These are phyloP conservation scores for Cercospora sp. DNA, from an alignment of 2,329 filamentous ascomycete genomes.

Conservation along the genomic window DNA sequence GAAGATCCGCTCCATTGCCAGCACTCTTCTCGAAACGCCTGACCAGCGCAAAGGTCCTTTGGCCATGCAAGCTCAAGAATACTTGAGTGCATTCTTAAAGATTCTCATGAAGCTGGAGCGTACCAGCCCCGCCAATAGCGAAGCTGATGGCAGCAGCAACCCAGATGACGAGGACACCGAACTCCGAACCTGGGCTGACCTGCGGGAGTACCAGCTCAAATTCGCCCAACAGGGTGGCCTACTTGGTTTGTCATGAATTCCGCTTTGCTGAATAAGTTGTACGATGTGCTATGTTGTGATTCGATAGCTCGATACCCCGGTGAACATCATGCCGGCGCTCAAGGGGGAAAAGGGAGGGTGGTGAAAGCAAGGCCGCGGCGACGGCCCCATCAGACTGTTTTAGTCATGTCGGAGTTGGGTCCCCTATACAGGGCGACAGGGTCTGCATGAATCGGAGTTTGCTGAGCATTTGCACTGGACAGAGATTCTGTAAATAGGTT, in stretches of 20 bases:
- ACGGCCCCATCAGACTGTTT: slow-evolving; percentile 18
- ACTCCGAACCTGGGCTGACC: slow-evolving; percentile 72
- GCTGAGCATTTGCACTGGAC: slow-evolving; percentile 11
- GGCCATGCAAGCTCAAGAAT: slow-evolving; percentile 65
- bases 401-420: slow-evolving; percentile 11
- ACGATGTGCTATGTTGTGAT: slow-evolving; percentile 15
- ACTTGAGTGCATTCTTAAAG: slow-evolving; percentile 70
- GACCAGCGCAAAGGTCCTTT: slow-evolving; percentile 55
- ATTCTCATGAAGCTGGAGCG: slow-evolving; percentile 74
- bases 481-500: slow-evolving; percentile 5
- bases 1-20: slow-evolving; percentile 83
- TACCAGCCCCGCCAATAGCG: slow-evolving; percentile 50
- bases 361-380: slow-evolving; percentile 15
- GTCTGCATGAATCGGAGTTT: slow-evolving; percentile 10
- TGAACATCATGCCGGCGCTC: slow-evolving; percentile 21
- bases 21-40: slow-evolving; percentile 69
- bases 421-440: background rate
- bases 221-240: slow-evolving; percentile 68
- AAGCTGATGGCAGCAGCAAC: slow-evolving; percentile 44
- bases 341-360: background rate
- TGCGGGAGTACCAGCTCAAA: slow-evolving; percentile 74
- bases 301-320: slow-evolving; percentile 26
- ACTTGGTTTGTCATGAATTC: slow-evolving; percentile 33
- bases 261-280: background rate
- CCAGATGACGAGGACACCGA: slow-evolving; percentile 70